A percentile compares a stretch with the other conserved stretches of the same genome.
Conservation (phyloP, 371 early-diverging fungal species). For the Zancudomyces culisetae region DNA sequence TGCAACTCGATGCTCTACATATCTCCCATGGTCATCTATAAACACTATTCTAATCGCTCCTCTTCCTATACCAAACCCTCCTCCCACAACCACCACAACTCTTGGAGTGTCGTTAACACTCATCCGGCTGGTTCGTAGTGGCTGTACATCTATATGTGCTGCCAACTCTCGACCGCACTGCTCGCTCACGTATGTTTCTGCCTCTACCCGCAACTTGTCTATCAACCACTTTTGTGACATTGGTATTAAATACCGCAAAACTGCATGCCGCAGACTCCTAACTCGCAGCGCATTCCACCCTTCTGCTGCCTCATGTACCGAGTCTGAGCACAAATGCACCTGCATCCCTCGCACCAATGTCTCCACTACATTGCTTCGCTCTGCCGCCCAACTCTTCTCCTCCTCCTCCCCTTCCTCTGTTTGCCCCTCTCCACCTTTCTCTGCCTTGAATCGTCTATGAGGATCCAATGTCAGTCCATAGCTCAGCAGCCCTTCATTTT, state of each 20-base stretch:
- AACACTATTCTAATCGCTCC: slow-evolving; percentile 53
- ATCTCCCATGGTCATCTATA: slow-evolving; percentile 54
- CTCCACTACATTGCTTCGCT: slow-evolving; percentile 6
- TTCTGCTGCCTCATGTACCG: slow-evolving; percentile 30
- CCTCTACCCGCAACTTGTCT: slow-evolving; percentile 47
- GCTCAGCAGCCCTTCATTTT: slow-evolving; percentile 47
- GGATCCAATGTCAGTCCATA: slow-evolving; percentile 38
- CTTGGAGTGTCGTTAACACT: slow-evolving; percentile 38
- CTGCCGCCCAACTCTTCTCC: slow-evolving; percentile 8
- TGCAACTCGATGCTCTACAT: slow-evolving; percentile 40
- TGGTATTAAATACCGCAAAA: slow-evolving; percentile 47
- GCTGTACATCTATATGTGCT: slow-evolving; percentile 53
- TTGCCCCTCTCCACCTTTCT: slow-evolving; percentile 8
- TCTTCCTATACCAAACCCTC: slow-evolving; percentile 42
- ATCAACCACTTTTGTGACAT: slow-evolving; percentile 50
- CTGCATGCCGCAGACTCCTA: slow-evolving; percentile 36
- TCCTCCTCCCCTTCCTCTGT: slow-evolving; percentile 6
- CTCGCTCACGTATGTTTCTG: slow-evolving; percentile 48
- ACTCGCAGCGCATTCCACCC: slow-evolving; percentile 68
- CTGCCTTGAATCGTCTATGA: slow-evolving; percentile 25
- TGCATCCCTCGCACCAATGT: slow-evolving; percentile 6
- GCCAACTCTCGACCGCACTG: slow-evolving; percentile 41
- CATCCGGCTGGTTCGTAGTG: slow-evolving; percentile 33
- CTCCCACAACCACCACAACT: slow-evolving; percentile 67
- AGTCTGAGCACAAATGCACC: slow-evolving; percentile 4